phyloP scores from a whole-genome alignment of 2,329 filamentous ascomycete genomes.

The Purpureocillium takamizusanense region DNA sequence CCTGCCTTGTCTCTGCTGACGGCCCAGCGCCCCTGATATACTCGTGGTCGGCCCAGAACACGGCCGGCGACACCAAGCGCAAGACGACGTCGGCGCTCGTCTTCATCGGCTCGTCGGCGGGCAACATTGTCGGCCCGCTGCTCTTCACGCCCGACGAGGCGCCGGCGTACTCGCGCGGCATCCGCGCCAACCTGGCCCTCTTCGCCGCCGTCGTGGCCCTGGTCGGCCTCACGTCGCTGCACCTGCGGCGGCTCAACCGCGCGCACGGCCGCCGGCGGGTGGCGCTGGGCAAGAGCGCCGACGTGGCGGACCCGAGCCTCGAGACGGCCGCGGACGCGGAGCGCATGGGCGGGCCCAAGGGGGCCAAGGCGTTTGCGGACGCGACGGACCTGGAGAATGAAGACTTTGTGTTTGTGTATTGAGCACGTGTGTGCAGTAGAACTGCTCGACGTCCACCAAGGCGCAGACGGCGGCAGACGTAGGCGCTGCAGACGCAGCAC shows the following conservation, averaged over 20 bases:
- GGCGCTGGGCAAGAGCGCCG: slow-evolving; percentile 48
- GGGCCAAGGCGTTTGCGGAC: slow-evolving; percentile 30
- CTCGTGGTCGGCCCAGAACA: slow-evolving; percentile 53
- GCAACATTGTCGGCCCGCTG: slow-evolving; percentile 58
- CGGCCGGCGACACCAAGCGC: slow-evolving; percentile 61
- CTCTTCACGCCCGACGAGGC: slow-evolving; percentile 48
- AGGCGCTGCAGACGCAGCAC: too few relatives aligned
- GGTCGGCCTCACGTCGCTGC: slow-evolving; percentile 29
- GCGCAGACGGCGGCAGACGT: too few relatives aligned
- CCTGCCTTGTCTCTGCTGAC: background rate
- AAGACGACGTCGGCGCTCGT: slow-evolving; percentile 57
- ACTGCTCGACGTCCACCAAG: too few relatives aligned
- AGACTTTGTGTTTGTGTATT: slow-evolving; percentile 52
- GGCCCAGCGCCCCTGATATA: slow-evolving; percentile 46
- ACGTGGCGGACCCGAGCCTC: slow-evolving; percentile 51
- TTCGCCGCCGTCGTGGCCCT: slow-evolving; percentile 51
- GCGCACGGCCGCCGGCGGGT: slow-evolving; percentile 45
- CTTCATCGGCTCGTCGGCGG: slow-evolving; percentile 55
- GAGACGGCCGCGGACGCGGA: slow-evolving; percentile 34
- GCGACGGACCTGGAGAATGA: slow-evolving; percentile 53
- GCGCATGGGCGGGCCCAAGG: slow-evolving; percentile 20
- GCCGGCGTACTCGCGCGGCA: slow-evolving; percentile 35
- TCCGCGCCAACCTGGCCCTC: slow-evolving; percentile 51
- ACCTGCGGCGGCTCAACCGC: slow-evolving; percentile 44
- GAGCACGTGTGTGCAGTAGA: slow-evolving; percentile 2